Conservation (phyloP, 2,329 filamentous ascomycete species). For the Pyricularia pennisetigena region DNA sequence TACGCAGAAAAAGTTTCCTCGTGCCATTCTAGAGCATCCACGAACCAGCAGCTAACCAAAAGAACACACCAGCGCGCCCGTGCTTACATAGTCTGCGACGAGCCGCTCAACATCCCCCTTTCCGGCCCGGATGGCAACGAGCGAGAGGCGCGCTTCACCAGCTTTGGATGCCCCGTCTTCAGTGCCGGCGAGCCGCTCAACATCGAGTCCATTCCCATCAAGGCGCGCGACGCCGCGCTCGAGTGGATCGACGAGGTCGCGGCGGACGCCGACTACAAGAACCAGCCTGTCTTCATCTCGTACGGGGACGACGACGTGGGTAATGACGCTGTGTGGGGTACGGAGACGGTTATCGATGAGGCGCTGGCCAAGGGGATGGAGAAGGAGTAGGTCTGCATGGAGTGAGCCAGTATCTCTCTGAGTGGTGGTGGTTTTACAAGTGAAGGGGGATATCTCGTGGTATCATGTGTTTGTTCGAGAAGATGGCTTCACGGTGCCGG, state of each 20-base stretch:
- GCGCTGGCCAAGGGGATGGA: not conserved
- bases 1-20: conserved; percentile 18
- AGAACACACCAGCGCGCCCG: conserved; percentile 41
- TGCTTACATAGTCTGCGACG: conserved; percentile 46
- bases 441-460: not conserved
- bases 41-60: conserved; percentile 8
- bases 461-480: not conserved
- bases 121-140: conserved; percentile 40
- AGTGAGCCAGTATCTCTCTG: not conserved
- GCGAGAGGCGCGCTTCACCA: conserved; percentile 24
- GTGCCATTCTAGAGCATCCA: not conserved
- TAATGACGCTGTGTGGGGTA: not conserved
- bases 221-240: conserved; percentile 16
- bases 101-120: conserved; percentile 42
- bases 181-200: conserved; percentile 57
- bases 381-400: too few relatives aligned
- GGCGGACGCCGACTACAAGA: conserved; percentile 13
- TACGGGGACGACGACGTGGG: conserved; percentile 9
- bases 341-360: not conserved
- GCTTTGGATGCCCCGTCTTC: conserved; percentile 56
- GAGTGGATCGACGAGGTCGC: conserved; percentile 18
- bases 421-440: not conserved
- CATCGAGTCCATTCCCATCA: conserved; percentile 54
- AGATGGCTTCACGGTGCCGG: not conserved
- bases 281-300: conserved; percentile 12